A percentile compares a stretch with the other conserved stretches of the same genome.
These are phyloP conservation scores for Lithohypha guttulata DNA, from an alignment of 2,329 filamentous ascomycete species.

Conservation along the genomic window DNA sequence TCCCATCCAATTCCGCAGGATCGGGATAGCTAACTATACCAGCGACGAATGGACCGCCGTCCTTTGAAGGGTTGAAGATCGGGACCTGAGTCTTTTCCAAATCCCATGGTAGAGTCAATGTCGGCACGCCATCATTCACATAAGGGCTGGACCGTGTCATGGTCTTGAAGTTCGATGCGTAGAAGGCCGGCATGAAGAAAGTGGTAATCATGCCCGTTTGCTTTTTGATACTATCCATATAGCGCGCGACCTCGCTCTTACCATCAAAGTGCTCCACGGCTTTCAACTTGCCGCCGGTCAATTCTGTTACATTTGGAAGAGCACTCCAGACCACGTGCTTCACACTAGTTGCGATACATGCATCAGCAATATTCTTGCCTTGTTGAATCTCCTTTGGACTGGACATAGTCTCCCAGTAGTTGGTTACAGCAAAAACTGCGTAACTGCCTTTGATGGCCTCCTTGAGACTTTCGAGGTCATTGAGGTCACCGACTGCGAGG, in stretches of 20 bases:
- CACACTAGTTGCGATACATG: conserved; percentile 27
- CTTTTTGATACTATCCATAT: conserved; percentile 25
- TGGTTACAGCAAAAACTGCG: conserved; percentile 41
- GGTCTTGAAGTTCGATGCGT: conserved; percentile 34
- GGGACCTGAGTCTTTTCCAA: conserved; percentile 30
- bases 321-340: conserved; percentile 34
- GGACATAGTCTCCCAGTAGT: conserved; percentile 32
- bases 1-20: conserved; percentile 26
- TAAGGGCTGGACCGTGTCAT: conserved; percentile 23
- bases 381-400: conserved; percentile 29
- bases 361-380: conserved; percentile 31
- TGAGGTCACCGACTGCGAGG: conserved; percentile 29
- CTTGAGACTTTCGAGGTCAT: conserved; percentile 30
- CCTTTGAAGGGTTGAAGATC: conserved; percentile 34
- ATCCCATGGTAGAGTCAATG: conserved; percentile 20
- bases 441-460: conserved; percentile 35
- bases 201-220: conserved; percentile 26
- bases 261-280: conserved; percentile 32
- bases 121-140: conserved; percentile 24
- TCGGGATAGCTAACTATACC: conserved; percentile 19
- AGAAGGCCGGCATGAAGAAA: conserved; percentile 34
- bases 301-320: conserved; percentile 25
- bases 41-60: conserved; percentile 36
- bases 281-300: conserved; percentile 27
- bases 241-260: conserved; percentile 31